phyloP scores from a whole-genome alignment of 2,329 filamentous ascomycete genomes.

The Ambrosiella beaveri region DNA sequence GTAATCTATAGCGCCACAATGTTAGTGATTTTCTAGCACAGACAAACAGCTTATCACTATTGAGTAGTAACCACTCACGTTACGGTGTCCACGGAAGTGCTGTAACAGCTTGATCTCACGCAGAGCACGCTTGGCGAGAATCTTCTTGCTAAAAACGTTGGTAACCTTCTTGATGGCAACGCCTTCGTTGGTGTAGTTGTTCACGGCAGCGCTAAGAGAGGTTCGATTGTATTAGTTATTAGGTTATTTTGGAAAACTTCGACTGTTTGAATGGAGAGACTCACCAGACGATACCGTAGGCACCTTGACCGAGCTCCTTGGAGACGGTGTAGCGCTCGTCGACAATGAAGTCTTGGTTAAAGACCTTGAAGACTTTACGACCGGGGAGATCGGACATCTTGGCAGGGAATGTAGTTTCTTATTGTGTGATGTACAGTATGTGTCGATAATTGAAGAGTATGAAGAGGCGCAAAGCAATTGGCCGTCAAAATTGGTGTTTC shows the following conservation, averaged over 20 bases:
- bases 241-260: neutral
- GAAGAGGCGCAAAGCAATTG: too few species aligned
- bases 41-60: slow-evolving; percentile 12
- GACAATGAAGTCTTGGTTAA: slow-evolving; percentile 98
- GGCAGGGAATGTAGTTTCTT: neutral
- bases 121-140: slow-evolving; percentile 90
- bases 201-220: slow-evolving; percentile 61
- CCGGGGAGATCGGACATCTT: slow-evolving; percentile 27
- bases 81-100: slow-evolving; percentile 84
- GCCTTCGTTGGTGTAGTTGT: slow-evolving; percentile 76
- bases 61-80: slow-evolving; percentile 34
- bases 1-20: slow-evolving; percentile 52
- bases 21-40: neutral
- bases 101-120: slow-evolving; percentile 97
- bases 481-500: too few species aligned
- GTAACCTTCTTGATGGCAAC: slow-evolving; percentile 99
- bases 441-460: too few species aligned
- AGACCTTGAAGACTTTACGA: slow-evolving; percentile 96
- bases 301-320: slow-evolving; percentile 94
- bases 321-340: slow-evolving; percentile 97
- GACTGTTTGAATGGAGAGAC: slow-evolving; percentile 13
- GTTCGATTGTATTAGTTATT: slow-evolving; percentile 8
- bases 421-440: neutral
- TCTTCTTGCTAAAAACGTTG: slow-evolving; percentile 99
- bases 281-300: slow-evolving; percentile 97